Evolutionary conservation across 1,284 basidiomycete species (phyloP).

Genomic region (Xerocomus amazonicus): DNA sequence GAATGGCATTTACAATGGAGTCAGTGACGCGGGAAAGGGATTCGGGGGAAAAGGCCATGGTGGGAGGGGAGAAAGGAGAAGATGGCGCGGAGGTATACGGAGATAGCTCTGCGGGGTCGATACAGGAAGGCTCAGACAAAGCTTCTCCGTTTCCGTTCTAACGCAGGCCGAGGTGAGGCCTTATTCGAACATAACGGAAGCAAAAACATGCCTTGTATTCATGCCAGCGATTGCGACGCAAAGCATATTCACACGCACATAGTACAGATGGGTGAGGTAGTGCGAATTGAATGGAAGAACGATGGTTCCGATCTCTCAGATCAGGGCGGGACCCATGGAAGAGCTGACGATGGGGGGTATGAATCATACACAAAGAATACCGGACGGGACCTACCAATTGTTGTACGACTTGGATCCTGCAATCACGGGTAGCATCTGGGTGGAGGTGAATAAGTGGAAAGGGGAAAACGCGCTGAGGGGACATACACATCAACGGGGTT

Average conservation of each 20-base stretch:
- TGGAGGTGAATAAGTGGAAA: constrained; percentile 7
- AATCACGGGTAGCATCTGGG: constrained; percentile 70
- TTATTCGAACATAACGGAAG: not conserved
- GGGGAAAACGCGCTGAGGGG: constrained; percentile 7
- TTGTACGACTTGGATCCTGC: constrained; percentile 57
- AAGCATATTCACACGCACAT: constrained; percentile 63
- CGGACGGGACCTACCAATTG: constrained; percentile 47
- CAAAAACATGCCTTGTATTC: constrained; percentile 47
- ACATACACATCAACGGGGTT: constrained; percentile 76
- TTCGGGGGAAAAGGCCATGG: constrained; percentile 36
- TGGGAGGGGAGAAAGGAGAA: constrained; percentile 9
- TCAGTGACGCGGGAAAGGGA: constrained; percentile 41
- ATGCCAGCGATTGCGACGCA: constrained; percentile 56
- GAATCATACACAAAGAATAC: constrained; percentile 5
- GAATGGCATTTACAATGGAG: constrained; percentile 51
- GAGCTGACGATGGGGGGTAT: constrained; percentile 39
- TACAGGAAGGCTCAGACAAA: constrained; percentile 25
- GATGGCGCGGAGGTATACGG: constrained; percentile 20
- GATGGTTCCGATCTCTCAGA: constrained; percentile 62
- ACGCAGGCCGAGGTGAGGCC: constrained; percentile 9
- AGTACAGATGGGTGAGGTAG: constrained; percentile 56
- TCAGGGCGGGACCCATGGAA: constrained; percentile 67
- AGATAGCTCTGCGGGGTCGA: constrained; percentile 25
- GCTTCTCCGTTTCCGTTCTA: constrained; percentile 32
- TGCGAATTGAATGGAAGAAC: constrained; percentile 66